phyloP scores from a whole-genome alignment of 176 grass and related monocot genomes.

The Zea luxurians region DNA sequence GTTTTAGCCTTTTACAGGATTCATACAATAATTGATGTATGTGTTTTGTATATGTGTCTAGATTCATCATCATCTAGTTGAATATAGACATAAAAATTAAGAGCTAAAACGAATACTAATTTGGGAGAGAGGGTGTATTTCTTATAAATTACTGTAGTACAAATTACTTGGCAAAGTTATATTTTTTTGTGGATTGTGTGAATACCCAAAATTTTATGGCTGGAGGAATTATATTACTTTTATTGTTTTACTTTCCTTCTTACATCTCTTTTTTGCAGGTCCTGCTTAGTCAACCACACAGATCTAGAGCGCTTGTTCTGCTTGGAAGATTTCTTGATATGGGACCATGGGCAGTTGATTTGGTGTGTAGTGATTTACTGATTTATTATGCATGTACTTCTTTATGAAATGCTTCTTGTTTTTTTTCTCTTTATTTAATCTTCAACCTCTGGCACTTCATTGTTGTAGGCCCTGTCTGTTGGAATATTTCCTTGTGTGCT shows the following conservation, averaged over 20 bases:
- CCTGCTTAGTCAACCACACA: constrained; percentile 91
- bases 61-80: too few relatives aligned
- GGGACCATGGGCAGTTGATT: constrained; percentile 98
- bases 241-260: constrained; percentile 1
- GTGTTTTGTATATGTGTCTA: too few relatives aligned
- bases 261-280: constrained; percentile 56
- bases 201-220: neutral
- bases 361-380: constrained; percentile 48
- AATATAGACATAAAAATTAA: neutral
- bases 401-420: neutral
- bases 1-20: too few relatives aligned
- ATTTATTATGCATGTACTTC: constrained; percentile 20
- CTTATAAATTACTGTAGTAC: neutral
- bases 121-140: neutral
- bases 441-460: constrained; percentile 5
- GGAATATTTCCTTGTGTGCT: constrained; percentile 98
- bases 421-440: neutral
- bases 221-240: neutral
- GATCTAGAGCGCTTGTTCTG: constrained; percentile 89
- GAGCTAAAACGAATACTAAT: too few relatives aligned
- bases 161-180: neutral
- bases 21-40: too few relatives aligned
- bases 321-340: constrained; percentile 99
- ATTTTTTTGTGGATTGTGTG: neutral
- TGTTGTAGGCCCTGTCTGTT: constrained; percentile 84